These are phyloP conservation scores for Trichoderma sp. DNA, from an alignment of 2,329 filamentous ascomycete genomes.

Conservation along the genomic window DNA sequence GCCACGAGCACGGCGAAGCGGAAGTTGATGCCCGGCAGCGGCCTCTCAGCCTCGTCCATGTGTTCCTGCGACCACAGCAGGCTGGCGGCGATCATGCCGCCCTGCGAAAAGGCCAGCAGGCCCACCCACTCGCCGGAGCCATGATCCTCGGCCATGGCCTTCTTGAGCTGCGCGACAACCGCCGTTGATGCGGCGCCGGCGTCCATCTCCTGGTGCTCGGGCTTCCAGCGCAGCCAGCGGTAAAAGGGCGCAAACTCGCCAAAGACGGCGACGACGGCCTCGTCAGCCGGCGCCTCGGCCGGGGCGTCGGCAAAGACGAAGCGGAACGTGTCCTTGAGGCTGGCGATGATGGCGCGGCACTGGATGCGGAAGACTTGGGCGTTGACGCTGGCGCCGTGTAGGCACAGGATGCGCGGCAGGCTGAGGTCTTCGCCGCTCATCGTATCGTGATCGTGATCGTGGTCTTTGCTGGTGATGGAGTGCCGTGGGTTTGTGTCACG, in stretches of 20 bases:
- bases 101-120: slow-evolving; percentile 67
- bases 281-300: slow-evolving; percentile 62
- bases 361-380: slow-evolving; percentile 69
- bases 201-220: slow-evolving; percentile 55
- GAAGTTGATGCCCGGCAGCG: slow-evolving; percentile 31
- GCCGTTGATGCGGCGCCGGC: slow-evolving; percentile 40
- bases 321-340: slow-evolving; percentile 61
- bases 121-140: slow-evolving; percentile 61
- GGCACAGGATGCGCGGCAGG: slow-evolving; percentile 71
- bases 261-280: slow-evolving; percentile 66
- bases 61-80: slow-evolving; percentile 63
- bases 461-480: no score
- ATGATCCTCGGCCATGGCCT: slow-evolving; percentile 56
- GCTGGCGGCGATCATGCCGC: slow-evolving; percentile 62
- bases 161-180: slow-evolving; percentile 43
- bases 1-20: slow-evolving; percentile 42
- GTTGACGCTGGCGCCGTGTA: slow-evolving; percentile 79
- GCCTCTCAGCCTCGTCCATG: slow-evolving; percentile 26
- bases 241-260: slow-evolving; percentile 66
- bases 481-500: not conserved
- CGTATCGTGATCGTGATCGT: no score
- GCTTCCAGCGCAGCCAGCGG: slow-evolving; percentile 63
- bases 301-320: slow-evolving; percentile 73
- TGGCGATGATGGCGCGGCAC: slow-evolving; percentile 55
- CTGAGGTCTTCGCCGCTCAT: slow-evolving; percentile 27